These are phyloP conservation scores for Alliaria petiolata DNA, from an alignment of 345 rosid species.

Conservation along the genomic window DNA sequence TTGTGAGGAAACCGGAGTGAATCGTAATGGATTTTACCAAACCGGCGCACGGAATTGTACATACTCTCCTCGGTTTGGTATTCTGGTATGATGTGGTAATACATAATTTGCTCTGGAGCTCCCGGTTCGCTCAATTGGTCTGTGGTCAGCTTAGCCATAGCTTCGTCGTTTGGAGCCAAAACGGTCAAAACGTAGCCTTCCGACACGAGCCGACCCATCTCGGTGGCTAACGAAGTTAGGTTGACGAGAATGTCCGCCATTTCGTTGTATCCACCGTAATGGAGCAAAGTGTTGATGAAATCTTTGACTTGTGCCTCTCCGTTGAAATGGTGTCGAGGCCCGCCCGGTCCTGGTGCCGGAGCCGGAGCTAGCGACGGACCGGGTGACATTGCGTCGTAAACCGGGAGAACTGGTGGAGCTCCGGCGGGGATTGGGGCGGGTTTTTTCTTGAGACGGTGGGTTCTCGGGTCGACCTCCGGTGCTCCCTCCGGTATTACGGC, in stretches of 20 bases:
- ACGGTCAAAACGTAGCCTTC: constrained; percentile 77
- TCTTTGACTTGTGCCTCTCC: constrained; percentile 73
- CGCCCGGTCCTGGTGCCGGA: constrained; percentile 83
- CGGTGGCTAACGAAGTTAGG: constrained; percentile 69
- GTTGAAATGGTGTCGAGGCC: constrained; percentile 63
- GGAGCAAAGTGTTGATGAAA: constrained; percentile 60
- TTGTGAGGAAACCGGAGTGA: constrained; percentile 80
- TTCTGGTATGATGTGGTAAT: constrained; percentile 69
- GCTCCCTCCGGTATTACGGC: constrained; percentile 72
- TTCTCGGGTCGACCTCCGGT: constrained; percentile 66
- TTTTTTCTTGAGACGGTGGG: constrained; percentile 58
- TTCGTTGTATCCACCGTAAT: constrained; percentile 78
- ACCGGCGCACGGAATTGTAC: constrained; percentile 76
- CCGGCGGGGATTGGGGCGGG: constrained; percentile 43
- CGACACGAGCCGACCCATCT: constrained; percentile 76
- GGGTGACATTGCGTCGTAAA: constrained; percentile 69
- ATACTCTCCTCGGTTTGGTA: constrained; percentile 84
- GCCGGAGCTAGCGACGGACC: constrained; percentile 81
- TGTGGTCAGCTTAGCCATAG: constrained; percentile 70
- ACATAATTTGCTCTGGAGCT: constrained; percentile 72
- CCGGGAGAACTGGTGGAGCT: constrained; percentile 45
- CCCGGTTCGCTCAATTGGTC: constrained; percentile 83
- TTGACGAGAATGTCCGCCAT: constrained; percentile 76
- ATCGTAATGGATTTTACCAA: constrained; percentile 62
- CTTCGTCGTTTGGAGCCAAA: constrained; percentile 75